Evolutionary conservation across 2,329 filamentous ascomycete species (phyloP).

Genomic region (Falciphora oryzae): DNA sequence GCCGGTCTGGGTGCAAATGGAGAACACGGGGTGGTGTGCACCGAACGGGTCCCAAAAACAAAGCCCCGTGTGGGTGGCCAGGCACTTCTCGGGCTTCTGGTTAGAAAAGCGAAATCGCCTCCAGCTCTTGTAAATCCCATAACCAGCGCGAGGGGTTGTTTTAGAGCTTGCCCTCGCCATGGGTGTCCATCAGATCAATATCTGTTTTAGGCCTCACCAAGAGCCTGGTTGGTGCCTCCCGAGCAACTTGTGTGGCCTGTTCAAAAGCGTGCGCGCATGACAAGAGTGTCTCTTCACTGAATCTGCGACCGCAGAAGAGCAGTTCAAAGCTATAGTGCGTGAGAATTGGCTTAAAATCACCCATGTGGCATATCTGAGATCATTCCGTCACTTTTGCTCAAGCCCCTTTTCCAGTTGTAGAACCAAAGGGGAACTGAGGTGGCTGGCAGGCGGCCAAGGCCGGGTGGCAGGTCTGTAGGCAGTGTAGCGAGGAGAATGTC

Average conservation of each 20-base stretch:
- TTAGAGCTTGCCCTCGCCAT: no score
- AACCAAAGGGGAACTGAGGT: not conserved
- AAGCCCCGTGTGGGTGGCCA: no score
- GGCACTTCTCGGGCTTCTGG: no score
- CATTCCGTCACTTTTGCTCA: not conserved
- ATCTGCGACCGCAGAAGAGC: not conserved
- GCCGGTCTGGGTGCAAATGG: no score
- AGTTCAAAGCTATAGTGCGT: not conserved
- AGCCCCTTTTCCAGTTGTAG: not conserved
- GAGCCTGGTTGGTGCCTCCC: not conserved
- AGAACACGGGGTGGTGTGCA: no score
- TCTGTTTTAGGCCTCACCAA: not conserved
- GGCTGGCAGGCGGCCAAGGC: not conserved
- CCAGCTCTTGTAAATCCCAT: no score
- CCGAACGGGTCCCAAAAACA: no score
- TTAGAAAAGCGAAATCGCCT: no score
- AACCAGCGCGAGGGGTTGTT: no score
- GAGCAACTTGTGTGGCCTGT: not conserved
- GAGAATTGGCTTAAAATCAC: no score
- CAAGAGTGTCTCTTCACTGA: not conserved
- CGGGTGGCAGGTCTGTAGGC: not conserved
- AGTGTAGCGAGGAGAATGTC: not conserved
- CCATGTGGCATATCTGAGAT: not conserved
- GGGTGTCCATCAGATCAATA: no score
- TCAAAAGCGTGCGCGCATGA: not conserved